Percentiles rank a stretch among this genome's conserved stretches.
phyloP scores from a whole-genome alignment of 2,329 filamentous ascomycete genomes.

The Botrytis sinoallii region DNA sequence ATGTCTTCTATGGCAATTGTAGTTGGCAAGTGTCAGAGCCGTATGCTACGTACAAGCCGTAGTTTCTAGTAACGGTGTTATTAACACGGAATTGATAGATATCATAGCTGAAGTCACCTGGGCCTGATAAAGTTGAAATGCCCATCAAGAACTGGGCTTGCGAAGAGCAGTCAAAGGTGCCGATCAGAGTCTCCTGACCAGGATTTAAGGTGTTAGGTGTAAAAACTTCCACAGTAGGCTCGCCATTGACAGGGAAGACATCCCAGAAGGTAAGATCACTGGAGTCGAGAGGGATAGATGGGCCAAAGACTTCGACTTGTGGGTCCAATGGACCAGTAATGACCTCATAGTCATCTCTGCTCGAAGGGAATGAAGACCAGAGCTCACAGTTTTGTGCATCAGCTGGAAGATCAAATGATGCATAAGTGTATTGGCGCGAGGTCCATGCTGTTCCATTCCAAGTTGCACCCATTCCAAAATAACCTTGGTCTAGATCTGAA shows the following conservation, averaged over 20 bases:
- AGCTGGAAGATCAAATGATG: not conserved
- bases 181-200: not conserved
- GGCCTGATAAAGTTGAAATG: not conserved
- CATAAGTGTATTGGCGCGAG: slow-evolving; percentile 5
- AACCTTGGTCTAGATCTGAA: not conserved
- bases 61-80: not conserved
- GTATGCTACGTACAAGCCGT: not conserved
- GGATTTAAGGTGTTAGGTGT: not conserved
- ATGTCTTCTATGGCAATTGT: not conserved
- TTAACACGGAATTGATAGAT: not conserved
- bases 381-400: not conserved
- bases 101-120: not conserved
- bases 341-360: not conserved
- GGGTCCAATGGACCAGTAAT: not conserved
- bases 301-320: not conserved
- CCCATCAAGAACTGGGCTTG: not conserved
- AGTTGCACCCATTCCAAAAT: slow-evolving; percentile 7
- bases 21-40: not conserved
- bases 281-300: not conserved
- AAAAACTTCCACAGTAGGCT: not conserved
- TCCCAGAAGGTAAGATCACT: not conserved
- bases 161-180: not conserved
- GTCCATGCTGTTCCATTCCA: slow-evolving; percentile 1
- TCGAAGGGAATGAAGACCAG: not conserved
- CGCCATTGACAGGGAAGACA: not conserved